Evolutionary conservation across 306 rosid genomes (phyloP), one percentile per base, ranked within the genome.

Genomic region (Malus sieversii): DNA sequence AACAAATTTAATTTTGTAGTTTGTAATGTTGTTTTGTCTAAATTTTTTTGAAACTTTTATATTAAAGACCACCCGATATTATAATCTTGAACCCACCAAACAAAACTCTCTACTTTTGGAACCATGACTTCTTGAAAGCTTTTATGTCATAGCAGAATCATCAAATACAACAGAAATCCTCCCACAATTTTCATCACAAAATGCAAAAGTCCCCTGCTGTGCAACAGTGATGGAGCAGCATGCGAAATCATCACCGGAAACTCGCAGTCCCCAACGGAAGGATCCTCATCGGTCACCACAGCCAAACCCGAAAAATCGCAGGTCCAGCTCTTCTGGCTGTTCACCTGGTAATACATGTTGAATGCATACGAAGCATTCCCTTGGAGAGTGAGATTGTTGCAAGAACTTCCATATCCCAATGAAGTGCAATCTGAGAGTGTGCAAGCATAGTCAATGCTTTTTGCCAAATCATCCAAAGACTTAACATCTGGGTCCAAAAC

Each of bases 291-390:
- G 6, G 91, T 88, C 75, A 82, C 53, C 66, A 74, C 33, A 64
- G 89, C 98, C 82, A 92, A 71, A 58, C 98, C 94, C 74, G 81
- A 75, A 74, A 92, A 92, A 68, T 89, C 91, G 76, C 98, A 92
- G 70, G 79, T 85, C 90, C 87, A 79, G n/a, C 76, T 76, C 58
- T 72, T 76, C 76, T 92, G 98, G 71, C 77, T 84, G 65, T 92
- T 77, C 8, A 90, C 79, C 81, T 92, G 98, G 81, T 86, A 92
- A 73, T 87, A 92, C 96, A 92, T 92, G 85, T 92, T 92, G 68
- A 92, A 92, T 45, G 98, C 98, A 84, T 90, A 92, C 63, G 98
- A 95, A 9, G 98, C 98, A 88, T 95, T 95, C 22, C 90, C 93
- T 80, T 81, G 40, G 1, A 70, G 82, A 55, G 71, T 90, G 20